These are phyloP conservation scores for Skeletonema marinoi DNA, from an alignment of 108 stramenopile genomes.

Conservation along the genomic window DNA sequence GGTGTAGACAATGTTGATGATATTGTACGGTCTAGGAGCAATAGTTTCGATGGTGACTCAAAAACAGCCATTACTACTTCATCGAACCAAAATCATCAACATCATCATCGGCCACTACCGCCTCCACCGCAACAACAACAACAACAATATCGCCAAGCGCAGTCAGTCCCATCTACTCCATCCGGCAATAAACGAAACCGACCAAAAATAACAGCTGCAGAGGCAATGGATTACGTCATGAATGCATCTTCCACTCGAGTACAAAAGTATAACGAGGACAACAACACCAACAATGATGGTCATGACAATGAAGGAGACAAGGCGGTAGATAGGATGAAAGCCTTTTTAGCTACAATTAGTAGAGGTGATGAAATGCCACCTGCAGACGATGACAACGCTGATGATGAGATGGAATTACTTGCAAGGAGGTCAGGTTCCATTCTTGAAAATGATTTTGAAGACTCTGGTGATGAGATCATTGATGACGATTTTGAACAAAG, in stretches of 20 bases:
- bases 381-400: background rate
- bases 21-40: conserved; percentile 1
- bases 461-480: conserved; percentile 14
- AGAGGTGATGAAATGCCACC: background rate
- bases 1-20: background rate
- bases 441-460: conserved; percentile 6
- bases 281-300: background rate
- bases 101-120: conserved; percentile 19
- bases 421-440: background rate
- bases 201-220: conserved; percentile 34
- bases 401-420: no score
- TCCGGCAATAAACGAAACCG: conserved; percentile 14
- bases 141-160: background rate
- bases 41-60: background rate
- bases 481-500: conserved; percentile 44
- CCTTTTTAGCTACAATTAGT: conserved; percentile 18
- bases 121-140: background rate
- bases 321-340: conserved; percentile 12
- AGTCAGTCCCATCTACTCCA: conserved; percentile 17
- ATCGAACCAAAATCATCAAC: conserved; percentile 1
- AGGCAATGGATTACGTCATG: conserved; percentile 39
- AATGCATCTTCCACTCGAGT: conserved; percentile 13
- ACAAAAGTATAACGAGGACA: background rate
- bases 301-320: background rate
- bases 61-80: background rate